Evolutionary conservation across 805 yeast species (phyloP), one percentile per base, ranked within the genome.

Genomic region (Sugiyamaella smithiae): DNA sequence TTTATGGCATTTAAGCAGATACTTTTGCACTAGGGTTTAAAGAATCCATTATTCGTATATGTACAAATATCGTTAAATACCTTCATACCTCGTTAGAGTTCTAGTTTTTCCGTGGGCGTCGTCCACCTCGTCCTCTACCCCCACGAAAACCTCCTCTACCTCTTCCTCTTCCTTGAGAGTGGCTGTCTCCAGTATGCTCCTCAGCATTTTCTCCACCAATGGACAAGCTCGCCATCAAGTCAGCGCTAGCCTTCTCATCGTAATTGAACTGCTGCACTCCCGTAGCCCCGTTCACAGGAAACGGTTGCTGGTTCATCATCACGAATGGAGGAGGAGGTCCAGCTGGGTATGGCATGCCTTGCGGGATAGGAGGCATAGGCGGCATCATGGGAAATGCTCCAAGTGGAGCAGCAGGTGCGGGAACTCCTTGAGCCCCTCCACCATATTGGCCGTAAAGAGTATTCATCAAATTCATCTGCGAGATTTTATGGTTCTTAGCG

Each of bases 401-500:
- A n/a, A n/a, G n/a, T n/a, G n/a, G n/a, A n/a, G n/a, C n/a, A 31
- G 65, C 54, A 33, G 65, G 63, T 2, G 62, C 59, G 24, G 57
- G 50, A 12, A 47, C 52, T 9, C 38, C 40, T 16, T n/a, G 12
- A n/a, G 33, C 36, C 43, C 48, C 52, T 43, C 51, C 40, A 38
- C 50, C 54, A 47, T 51, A 48, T 28, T 51, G 51, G 16, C 55
- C 49, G 47, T 49, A 45, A 17, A 56, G 45, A 6, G 59, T 56
- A 23, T 56, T 58, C 47, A 55, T 23, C 20, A 57, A 33, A 17
- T 50, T 55, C 23, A 44, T 22, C 33, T 53, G 54, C 8, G 54
- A 45, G 40, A 47, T 49, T 19, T 43, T 46, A n/a, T 48, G 46
- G n/a, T 32, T 29, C 24, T 51, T 46, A 50, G 50, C 38, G 16